These are phyloP conservation scores for Globisporangium alternatum DNA, from an alignment of 352 stramenopile species.

Conservation along the genomic window DNA sequence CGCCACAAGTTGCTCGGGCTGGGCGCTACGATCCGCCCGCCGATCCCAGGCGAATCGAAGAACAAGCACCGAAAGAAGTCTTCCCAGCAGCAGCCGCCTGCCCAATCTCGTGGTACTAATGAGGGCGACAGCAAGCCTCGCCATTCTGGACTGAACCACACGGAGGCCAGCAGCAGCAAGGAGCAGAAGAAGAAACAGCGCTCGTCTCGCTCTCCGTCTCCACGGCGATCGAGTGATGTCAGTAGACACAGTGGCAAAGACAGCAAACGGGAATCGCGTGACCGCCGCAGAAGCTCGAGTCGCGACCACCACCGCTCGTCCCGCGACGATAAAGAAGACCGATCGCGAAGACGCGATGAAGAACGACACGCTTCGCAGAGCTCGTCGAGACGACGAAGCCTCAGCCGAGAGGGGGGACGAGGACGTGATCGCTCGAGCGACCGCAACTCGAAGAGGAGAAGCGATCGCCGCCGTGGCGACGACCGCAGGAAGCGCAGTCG, in stretches of 20 bases:
- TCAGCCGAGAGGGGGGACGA: slow-evolving; percentile 2
- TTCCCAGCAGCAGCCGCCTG: background rate
- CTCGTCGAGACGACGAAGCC: slow-evolving; percentile 6
- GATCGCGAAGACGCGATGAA: background rate
- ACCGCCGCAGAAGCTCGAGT: slow-evolving; percentile 19
- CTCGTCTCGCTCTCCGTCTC: slow-evolving; percentile 16
- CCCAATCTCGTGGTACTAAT: background rate
- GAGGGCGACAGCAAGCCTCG: slow-evolving; percentile 6
- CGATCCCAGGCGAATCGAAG: slow-evolving; percentile 38
- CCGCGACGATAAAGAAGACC: background rate
- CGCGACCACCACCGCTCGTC: slow-evolving; percentile 9
- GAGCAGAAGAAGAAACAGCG: slow-evolving; percentile 6
- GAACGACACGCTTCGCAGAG: background rate
- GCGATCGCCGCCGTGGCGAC: slow-evolving; percentile 18
- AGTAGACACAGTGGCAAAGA: slow-evolving; percentile 8
- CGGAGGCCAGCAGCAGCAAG: slow-evolving; percentile 5
- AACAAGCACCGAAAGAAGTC: slow-evolving; percentile 35
- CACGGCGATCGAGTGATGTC: slow-evolving; percentile 8
- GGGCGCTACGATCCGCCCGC: slow-evolving; percentile 81
- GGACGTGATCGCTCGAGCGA: slow-evolving; percentile 9
- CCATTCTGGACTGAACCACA: slow-evolving; percentile 13
- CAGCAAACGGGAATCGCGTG: slow-evolving; percentile 15
- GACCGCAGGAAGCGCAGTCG: slow-evolving; percentile 26
- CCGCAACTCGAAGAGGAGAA: slow-evolving; percentile 10
- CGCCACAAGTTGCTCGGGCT: slow-evolving; percentile 92